Percentiles rank a stretch among this genome's conserved stretches.
phyloP scores from a whole-genome alignment of 2,329 filamentous ascomycete species.

The Exophiala phaeomuriformis region DNA sequence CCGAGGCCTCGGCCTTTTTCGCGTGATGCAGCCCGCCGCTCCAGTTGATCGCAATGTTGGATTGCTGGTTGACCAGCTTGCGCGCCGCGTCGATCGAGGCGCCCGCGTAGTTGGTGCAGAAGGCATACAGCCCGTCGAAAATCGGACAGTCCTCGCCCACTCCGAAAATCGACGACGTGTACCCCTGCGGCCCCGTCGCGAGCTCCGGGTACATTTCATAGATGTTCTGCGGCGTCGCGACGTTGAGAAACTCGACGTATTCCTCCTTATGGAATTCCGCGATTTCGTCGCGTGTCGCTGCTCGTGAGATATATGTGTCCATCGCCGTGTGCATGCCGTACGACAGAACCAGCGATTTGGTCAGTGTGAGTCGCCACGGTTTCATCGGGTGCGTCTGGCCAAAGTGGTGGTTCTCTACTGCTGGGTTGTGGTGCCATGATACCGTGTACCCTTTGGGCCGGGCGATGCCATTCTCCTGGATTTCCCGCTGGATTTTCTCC shows the following conservation, averaged over 20 bases:
- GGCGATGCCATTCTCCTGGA: constrained; percentile 60
- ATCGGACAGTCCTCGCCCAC: constrained; percentile 92
- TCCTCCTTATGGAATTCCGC: constrained; percentile 78
- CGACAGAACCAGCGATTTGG: constrained; percentile 86
- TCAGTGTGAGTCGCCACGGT: constrained; percentile 90
- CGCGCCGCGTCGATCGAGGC: constrained; percentile 84
- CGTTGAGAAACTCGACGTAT: constrained; percentile 82
- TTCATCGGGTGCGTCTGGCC: constrained; percentile 98
- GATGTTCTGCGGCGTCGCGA: constrained; percentile 62
- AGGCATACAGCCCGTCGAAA: constrained; percentile 92
- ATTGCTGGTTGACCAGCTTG: constrained; percentile 77
- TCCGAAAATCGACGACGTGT: constrained; percentile 60
- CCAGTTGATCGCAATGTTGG: constrained; percentile 97
- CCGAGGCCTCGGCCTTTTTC: constrained; percentile 85
- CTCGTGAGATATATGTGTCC: constrained; percentile 82
- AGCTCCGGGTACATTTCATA: constrained; percentile 44
- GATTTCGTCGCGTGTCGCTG: constrained; percentile 81
- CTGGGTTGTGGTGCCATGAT: constrained; percentile 90
- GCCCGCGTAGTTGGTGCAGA: constrained; percentile 88
- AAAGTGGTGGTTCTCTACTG: constrained; percentile 95
- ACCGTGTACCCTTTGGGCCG: constrained; percentile 81
- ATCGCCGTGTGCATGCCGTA: constrained; percentile 96
- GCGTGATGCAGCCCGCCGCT: constrained; percentile 93
- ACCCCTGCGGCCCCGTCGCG: constrained; percentile 20
- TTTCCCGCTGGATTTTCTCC: constrained; percentile 47